phyloP scores from a whole-genome alignment of 1,284 basidiomycete species.

The Cutaneotrichosporon sp. region DNA sequence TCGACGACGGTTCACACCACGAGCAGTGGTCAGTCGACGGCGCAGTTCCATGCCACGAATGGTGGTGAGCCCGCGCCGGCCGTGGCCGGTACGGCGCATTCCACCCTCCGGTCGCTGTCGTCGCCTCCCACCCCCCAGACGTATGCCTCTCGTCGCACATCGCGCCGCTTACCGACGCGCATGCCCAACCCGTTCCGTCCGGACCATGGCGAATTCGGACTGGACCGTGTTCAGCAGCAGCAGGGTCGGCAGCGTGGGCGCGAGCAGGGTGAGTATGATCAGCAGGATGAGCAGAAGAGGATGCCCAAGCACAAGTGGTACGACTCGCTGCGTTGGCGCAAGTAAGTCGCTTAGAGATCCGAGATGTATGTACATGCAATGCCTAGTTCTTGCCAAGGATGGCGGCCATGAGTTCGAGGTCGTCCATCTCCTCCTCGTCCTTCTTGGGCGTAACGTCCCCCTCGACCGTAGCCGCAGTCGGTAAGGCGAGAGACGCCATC shows the following conservation, averaged over 20 bases:
- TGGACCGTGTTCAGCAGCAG: background rate
- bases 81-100: too few relatives aligned
- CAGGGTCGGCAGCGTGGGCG: background rate
- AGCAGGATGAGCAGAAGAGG: background rate
- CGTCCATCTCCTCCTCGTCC: conserved; percentile 30
- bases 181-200: background rate
- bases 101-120: too few relatives aligned
- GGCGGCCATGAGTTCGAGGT: conserved; percentile 33
- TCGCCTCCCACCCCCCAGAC: too few relatives aligned
- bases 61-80: too few relatives aligned
- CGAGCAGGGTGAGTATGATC: background rate
- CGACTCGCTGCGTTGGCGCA: background rate
- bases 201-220: background rate
- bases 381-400: conserved; percentile 18
- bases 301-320: background rate
- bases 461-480: conserved; percentile 6
- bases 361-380: conserved; percentile 17
- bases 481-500: background rate
- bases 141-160: too few relatives aligned
- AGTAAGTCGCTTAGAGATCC: background rate
- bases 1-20: too few relatives aligned
- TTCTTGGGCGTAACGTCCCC: background rate
- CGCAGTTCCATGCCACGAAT: too few relatives aligned
- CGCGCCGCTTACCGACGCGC: background rate
- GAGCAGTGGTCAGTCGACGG: too few relatives aligned